A percentile compares a stretch with the other conserved stretches of the same genome.
These are phyloP conservation scores for Kregervanrija delftensis DNA, from an alignment of 805 yeast species.

Conservation along the genomic window DNA sequence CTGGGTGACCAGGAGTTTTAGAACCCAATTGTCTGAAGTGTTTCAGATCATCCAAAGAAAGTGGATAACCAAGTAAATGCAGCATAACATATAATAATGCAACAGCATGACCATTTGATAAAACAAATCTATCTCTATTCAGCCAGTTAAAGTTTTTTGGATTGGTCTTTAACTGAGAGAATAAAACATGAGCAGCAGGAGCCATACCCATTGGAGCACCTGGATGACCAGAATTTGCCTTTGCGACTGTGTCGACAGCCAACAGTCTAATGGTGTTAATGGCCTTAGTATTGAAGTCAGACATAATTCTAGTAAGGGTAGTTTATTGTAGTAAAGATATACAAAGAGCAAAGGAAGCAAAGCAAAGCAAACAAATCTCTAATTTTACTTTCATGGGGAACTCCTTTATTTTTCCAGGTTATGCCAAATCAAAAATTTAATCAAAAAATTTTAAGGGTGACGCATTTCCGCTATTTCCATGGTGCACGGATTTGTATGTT, in stretches of 20 bases:
- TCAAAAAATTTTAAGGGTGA: too few relatives aligned
- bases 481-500: too few relatives aligned
- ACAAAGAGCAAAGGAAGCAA: neutral
- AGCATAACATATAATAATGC: slow-evolving; percentile 81
- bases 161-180: slow-evolving; percentile 76
- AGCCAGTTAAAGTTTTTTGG: slow-evolving; percentile 90
- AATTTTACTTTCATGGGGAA: too few relatives aligned
- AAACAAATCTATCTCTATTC: slow-evolving; percentile 91
- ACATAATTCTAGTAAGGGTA: slow-evolving; percentile 10
- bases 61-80: slow-evolving; percentile 78
- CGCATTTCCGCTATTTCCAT: too few relatives aligned
- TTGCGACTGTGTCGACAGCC: slow-evolving; percentile 79
- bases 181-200: slow-evolving; percentile 86
- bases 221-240: slow-evolving; percentile 96
- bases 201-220: slow-evolving; percentile 99
- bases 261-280: slow-evolving; percentile 83
- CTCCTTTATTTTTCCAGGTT: too few relatives aligned
- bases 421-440: too few relatives aligned
- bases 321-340: neutral
- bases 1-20: slow-evolving; percentile 97
- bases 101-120: slow-evolving; percentile 96
- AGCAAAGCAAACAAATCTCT: neutral
- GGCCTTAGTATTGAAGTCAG: slow-evolving; percentile 65
- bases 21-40: slow-evolving; percentile 85
- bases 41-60: slow-evolving; percentile 79